Conservation (phyloP, 2,329 filamentous ascomycete genomes). For the Fusarium sp. region DNA sequence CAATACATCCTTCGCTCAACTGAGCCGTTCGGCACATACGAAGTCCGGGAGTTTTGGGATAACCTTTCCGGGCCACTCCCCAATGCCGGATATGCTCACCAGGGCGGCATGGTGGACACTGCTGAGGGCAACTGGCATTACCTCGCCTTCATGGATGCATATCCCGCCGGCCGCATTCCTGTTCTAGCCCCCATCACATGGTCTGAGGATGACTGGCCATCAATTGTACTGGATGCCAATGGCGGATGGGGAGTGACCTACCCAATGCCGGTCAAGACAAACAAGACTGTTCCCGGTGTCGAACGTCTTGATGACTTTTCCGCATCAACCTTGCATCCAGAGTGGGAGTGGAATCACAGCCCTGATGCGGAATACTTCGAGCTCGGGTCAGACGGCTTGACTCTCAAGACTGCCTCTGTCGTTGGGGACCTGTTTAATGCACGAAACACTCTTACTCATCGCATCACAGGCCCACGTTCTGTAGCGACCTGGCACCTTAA, state of each 20-base stretch:
- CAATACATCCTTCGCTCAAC: background rate
- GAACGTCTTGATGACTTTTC: background rate
- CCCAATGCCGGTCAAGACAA: background rate
- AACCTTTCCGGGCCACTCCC: background rate
- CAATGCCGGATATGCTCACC: background rate
- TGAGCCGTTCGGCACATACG: background rate
- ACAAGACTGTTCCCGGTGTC: background rate
- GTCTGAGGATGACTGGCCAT: background rate
- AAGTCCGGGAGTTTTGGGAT: background rate
- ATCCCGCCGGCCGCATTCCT: background rate
- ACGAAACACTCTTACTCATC: background rate
- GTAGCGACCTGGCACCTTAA: background rate
- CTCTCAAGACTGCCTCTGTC: background rate
- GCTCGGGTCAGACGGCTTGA: background rate
- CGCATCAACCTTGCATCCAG: background rate
- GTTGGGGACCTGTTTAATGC: background rate
- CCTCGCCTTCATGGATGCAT: background rate
- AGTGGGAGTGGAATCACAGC: background rate
- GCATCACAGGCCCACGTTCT: background rate
- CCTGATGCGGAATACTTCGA: background rate
- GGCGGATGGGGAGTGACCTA: background rate
- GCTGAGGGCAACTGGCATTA: background rate
- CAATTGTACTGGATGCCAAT: background rate
- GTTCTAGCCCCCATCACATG: background rate
- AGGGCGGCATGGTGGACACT: background rate